Evolutionary conservation across 169 alveolate genomes (phyloP), one percentile per base, ranked within the genome.

Genomic region (Blepharisma undulans): DNA sequence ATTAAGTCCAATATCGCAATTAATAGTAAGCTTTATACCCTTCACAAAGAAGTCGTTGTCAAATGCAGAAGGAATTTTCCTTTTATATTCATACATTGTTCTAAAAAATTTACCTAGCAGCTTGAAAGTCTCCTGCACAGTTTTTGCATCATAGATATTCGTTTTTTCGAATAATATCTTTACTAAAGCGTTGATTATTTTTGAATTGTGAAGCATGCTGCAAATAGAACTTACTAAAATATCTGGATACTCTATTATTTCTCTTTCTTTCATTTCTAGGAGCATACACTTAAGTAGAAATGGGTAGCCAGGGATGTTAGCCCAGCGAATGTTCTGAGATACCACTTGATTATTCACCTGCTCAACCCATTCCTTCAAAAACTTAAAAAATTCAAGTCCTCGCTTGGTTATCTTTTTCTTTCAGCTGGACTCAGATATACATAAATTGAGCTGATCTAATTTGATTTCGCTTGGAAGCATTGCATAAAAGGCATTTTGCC

Each of bases 281-380:
- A 94, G 60, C n/a, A 94, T 79, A 7, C 92, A 33, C 72, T 92
- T 93, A 3, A 94, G 79, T 18, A 94, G 92, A 3, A 66, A 82
- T 30, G 80, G 72, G 76, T 93, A 93, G 18, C 97, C 97, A 22
- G 97, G 97, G 0, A 94, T 84, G 72, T 92, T 90, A 18, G 77
- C 36, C 97, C 97, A 94, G 12, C 76, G 74, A 27, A 94, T 90
- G 25, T 94, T 85, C 29, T 90, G 86, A 29, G 87, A 87, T 5
- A 93, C 95, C 7, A 91, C 71, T n/a, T 92, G 86, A 16, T 66
- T 74, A 30, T 71, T 76, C 3, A 93, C 93, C 76, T 93, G 94
- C 18, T 59, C 60, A 2, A 93, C 97, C 94, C 95, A 93, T 81
- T 93, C 85, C n/a, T 92, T 76, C 25, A 93, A 71, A 74, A 94